Percentiles rank a stretch among this genome's conserved stretches.
These are phyloP conservation scores for Aphanocladium album DNA, from an alignment of 2,329 filamentous ascomycete genomes.

Conservation along the genomic window DNA sequence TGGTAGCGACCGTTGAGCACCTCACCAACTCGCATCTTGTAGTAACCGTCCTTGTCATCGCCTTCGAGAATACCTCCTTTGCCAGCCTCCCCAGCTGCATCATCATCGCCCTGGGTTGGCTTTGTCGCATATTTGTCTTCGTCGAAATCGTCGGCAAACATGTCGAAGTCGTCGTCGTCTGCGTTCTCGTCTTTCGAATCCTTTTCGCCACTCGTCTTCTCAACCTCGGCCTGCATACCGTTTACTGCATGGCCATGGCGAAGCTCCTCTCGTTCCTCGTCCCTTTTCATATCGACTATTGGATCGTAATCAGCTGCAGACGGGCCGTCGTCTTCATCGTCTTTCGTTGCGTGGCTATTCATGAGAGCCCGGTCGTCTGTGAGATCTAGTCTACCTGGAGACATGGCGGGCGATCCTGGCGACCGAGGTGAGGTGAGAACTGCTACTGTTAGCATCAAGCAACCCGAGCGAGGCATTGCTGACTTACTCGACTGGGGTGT, in stretches of 20 bases:
- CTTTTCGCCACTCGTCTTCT: conserved; percentile 23
- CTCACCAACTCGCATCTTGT: conserved; percentile 90
- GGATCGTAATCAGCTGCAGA: conserved; percentile 95
- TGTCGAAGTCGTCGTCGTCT: conserved; percentile 70
- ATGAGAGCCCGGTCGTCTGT: conserved; percentile 63
- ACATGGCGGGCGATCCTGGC: conserved; percentile 44
- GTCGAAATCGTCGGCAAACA: conserved; percentile 82
- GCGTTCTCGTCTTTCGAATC: conserved; percentile 45
- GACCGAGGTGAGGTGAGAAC: conserved; percentile 37
- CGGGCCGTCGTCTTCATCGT: conserved; percentile 59
- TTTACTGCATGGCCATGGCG: conserved; percentile 53
- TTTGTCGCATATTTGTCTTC: conserved; percentile 60
- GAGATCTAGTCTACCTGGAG: conserved; percentile 57
- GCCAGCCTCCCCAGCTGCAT: conserved; percentile 55
- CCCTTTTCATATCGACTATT: conserved; percentile 81
- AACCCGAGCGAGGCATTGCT: background rate
- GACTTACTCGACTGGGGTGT: conserved; percentile 46
- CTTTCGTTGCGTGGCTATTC: conserved; percentile 49
- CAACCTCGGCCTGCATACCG: conserved; percentile 38
- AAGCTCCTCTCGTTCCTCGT: conserved; percentile 64
- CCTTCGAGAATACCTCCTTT: conserved; percentile 81
- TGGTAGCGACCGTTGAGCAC: conserved; percentile 85
- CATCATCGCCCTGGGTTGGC: conserved; percentile 36
- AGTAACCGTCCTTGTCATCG: conserved; percentile 92
- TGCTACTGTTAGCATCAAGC: conserved; percentile 22